Evolutionary conservation across 2,329 filamentous ascomycete genomes (phyloP).

Genomic region (Claviceps purpurea): DNA sequence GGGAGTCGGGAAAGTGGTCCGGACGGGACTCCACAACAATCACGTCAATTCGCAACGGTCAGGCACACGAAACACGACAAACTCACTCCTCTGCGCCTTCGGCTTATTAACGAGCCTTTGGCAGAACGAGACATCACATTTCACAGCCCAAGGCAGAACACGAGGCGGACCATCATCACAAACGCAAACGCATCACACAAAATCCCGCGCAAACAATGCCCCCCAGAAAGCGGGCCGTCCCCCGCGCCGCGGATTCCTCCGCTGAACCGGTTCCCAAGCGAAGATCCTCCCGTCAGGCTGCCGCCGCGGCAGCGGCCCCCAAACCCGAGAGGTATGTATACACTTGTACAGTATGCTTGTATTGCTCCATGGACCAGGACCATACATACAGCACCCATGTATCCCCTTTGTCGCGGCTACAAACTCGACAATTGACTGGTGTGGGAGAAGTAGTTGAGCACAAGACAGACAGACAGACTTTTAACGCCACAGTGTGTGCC

Average conservation of each 20-base stretch:
- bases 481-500: background rate
- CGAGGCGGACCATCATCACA: background rate
- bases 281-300: constrained; percentile 15
- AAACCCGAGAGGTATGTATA: background rate
- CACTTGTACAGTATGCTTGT: no score
- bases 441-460: background rate
- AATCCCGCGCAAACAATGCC: background rate
- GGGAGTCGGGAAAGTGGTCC: no score
- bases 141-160: background rate
- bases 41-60: no score
- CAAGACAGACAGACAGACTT: no score
- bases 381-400: no score
- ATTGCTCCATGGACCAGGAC: no score
- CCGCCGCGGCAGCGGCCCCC: background rate
- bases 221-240: constrained; percentile 1
- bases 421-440: background rate
- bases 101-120: no score
- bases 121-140: no score
- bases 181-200: background rate
- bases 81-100: no score
- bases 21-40: no score
- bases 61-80: no score
- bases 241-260: constrained; percentile 3
- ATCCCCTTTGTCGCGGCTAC: background rate
- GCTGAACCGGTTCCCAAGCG: constrained; percentile 13